Conservation (phyloP, 345 rosid genomes). For the Erucastrum elatum region DNA sequence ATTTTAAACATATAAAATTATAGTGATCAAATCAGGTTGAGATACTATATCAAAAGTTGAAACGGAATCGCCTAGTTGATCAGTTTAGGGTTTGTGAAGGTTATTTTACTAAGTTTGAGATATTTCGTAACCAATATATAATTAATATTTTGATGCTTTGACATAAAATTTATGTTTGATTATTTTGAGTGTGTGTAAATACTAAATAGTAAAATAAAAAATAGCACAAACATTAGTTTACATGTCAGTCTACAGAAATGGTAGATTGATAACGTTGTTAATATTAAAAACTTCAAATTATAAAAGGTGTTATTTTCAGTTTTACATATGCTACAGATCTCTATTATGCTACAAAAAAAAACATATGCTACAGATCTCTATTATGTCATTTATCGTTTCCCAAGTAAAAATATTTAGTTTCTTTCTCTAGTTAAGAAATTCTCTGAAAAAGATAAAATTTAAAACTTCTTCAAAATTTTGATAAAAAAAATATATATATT, state of each 20-base stretch:
- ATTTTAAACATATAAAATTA: neutral
- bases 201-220: too few relatives aligned
- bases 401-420: neutral
- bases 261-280: too few relatives aligned
- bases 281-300: too few relatives aligned
- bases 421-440: neutral
- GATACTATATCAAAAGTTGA: neutral
- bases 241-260: neutral
- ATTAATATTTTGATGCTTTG: neutral
- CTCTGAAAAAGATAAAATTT: neutral
- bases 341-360: too few relatives aligned
- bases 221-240: neutral
- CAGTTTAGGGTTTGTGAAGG: neutral
- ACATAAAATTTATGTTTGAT: too few relatives aligned
- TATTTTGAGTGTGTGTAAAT: too few relatives aligned
- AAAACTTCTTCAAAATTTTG: too few relatives aligned
- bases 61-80: neutral
- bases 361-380: too few relatives aligned
- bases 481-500: too few relatives aligned
- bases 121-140: neutral
- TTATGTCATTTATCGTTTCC: neutral
- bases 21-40: neutral
- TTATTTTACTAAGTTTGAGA: neutral
- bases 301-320: neutral
- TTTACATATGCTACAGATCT: neutral